These are phyloP conservation scores for Albatrellus sp. DNA, from an alignment of 1,284 basidiomycete species.

Conservation along the genomic window DNA sequence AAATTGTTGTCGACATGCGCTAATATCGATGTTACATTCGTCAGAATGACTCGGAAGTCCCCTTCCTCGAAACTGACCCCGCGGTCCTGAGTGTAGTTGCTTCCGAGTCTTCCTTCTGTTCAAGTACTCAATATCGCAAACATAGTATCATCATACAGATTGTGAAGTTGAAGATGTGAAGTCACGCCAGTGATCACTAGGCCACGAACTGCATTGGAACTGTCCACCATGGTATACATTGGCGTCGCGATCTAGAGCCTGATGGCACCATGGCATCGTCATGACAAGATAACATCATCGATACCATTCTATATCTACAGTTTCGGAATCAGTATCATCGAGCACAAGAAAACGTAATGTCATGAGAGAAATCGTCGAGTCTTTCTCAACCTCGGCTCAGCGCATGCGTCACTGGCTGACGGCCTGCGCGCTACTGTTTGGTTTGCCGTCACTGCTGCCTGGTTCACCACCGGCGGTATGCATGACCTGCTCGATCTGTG, in stretches of 20 bases:
- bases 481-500: constrained; percentile 36
- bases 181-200: constrained; percentile 71
- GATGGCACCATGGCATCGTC: too few relatives aligned
- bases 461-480: background rate
- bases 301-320: too few relatives aligned
- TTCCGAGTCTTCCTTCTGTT: constrained; percentile 24
- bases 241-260: too few relatives aligned
- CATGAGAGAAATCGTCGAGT: too few relatives aligned
- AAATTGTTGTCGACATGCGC: background rate
- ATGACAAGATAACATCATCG: too few relatives aligned
- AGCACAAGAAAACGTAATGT: too few relatives aligned
- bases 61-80: constrained; percentile 59
- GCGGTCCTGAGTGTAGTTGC: constrained; percentile 65
- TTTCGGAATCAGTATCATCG: too few relatives aligned
- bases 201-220: constrained; percentile 44
- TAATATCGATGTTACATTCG: background rate
- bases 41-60: constrained; percentile 74
- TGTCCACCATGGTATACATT: background rate
- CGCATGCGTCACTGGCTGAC: too few relatives aligned
- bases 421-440: too few relatives aligned
- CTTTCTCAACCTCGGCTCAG: too few relatives aligned
- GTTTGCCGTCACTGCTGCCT: too few relatives aligned
- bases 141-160: constrained; percentile 29
- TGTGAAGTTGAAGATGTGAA: constrained; percentile 78
- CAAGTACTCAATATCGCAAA: background rate